phyloP scores from a whole-genome alignment of 2,329 filamentous ascomycete species.

The Aureobasidium sp. region DNA sequence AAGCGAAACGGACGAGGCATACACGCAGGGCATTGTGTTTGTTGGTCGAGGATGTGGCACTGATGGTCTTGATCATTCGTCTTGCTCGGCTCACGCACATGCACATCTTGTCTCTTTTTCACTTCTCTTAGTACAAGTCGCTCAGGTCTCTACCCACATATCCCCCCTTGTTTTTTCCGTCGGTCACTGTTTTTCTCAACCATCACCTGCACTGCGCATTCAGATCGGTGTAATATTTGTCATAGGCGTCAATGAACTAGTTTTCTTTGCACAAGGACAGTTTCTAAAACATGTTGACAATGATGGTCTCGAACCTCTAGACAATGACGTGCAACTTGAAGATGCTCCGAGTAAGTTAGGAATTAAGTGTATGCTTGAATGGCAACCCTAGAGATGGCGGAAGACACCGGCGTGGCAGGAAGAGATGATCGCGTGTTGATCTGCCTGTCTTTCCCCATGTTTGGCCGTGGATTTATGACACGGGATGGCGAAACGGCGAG shows the following conservation, averaged over 20 bases:
- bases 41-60: neutral
- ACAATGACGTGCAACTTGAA: neutral
- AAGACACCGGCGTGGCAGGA: neutral
- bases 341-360: neutral
- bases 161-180: neutral
- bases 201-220: conserved; percentile 10
- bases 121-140: conserved; percentile 7
- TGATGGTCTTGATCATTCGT: conserved; percentile 7
- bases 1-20: conserved; percentile 1
- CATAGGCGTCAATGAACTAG: conserved; percentile 13
- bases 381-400: neutral
- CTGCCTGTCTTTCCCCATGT: neutral
- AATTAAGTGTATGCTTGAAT: neutral
- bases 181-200: conserved; percentile 7
- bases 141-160: conserved; percentile 12
- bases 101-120: conserved; percentile 7
- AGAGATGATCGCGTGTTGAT: neutral
- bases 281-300: neutral
- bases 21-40: neutral
- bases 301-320: neutral
- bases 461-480: neutral
- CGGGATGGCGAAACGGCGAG: neutral
- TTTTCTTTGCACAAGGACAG: neutral
- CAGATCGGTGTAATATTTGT: conserved; percentile 13
- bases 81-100: neutral